phyloP scores from a whole-genome alignment of 176 grass and related monocot species.

The Rhynchospora breviuscula region DNA sequence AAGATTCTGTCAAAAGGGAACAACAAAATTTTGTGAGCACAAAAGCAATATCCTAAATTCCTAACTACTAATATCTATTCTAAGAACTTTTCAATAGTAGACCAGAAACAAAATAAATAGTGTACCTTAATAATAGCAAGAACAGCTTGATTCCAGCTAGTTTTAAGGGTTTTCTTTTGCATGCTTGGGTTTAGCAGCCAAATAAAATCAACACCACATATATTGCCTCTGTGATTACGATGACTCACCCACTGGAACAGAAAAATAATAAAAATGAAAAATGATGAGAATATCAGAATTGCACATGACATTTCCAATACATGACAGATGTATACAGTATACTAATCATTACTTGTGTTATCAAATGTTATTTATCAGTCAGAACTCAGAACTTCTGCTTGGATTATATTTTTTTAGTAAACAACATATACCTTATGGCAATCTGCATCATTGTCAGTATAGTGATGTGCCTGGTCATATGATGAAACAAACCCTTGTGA shows the following conservation, averaged over 20 bases:
- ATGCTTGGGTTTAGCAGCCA: conserved; percentile 89
- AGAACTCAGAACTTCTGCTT: background rate
- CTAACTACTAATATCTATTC: conserved; percentile 12
- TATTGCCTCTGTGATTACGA: conserved; percentile 86
- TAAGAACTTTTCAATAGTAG: conserved; percentile 25
- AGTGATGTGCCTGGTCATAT: conserved; percentile 80
- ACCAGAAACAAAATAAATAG: conserved; percentile 21
- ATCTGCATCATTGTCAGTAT: conserved; percentile 82
- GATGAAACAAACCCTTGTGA: conserved; percentile 87
- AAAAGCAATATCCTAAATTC: conserved; percentile 25
- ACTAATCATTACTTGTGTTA: background rate
- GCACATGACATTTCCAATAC: background rate
- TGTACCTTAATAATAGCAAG: conserved; percentile 84
- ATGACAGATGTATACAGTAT: background rate
- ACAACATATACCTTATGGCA: conserved; percentile 66
- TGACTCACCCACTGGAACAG: conserved; percentile 79
- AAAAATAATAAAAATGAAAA: background rate
- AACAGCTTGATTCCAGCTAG: conserved; percentile 95
- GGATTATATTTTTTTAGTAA: conserved; percentile 17
- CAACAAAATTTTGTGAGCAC: conserved; percentile 28
- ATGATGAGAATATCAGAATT: conserved; percentile 14
- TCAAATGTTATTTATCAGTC: conserved; percentile 3
- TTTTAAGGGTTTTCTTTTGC: conserved; percentile 63
- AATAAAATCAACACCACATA: conserved; percentile 96
- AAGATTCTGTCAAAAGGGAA: conserved; percentile 48